Evolutionary conservation across 345 rosid genomes (phyloP), one percentile per base, ranked within the genome.

Genomic region (Camelina laxa): DNA sequence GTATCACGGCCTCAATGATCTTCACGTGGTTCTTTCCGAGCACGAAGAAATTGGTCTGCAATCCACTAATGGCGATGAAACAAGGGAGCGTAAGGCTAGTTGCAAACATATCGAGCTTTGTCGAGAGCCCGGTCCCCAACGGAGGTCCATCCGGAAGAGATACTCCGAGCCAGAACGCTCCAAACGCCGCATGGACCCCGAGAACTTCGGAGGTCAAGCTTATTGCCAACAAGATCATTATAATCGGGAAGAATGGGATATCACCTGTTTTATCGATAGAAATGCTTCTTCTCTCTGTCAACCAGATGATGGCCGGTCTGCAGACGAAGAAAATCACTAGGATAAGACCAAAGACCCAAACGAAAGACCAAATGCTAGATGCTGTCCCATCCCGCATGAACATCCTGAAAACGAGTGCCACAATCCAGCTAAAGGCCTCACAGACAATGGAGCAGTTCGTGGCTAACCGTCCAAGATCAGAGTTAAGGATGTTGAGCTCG

Each of bases 81-180:
- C 75, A 63, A 20, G 82, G 82, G 17, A 79, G 80, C 73, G 60
- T 15, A 59, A 75, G 31, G 35, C 36, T 58, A 2, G 82, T 3
- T 12, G 82, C 69, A 60, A 79, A 63, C 4, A n/a, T 51, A 7
- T 79, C 82, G 1, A 79, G 82, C 72, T 79, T 79, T 21, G 67
- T 64, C 2, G 75, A 35, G 20, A 79, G 71, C 42, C 68, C 82
- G 0, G 82, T 67, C 9, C 82, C 82, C 4, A 79, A 39, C 0
- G 80, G 82, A 39, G 82, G 82, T n/a, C 82, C 82, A 65, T 75
- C 82, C 0, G 82, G 82, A 17, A 79, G 62, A 5, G 82, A 70
- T 7, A 79, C 67, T 7, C 82, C 80, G 0, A 79, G 79, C 79
- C 82, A 79, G 16, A 79, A 79, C 11, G 82, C 79, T 36, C 82